Evolutionary conservation across 1,139 yeast species (phyloP).

Genomic region (Petasospora rhodanensis): DNA sequence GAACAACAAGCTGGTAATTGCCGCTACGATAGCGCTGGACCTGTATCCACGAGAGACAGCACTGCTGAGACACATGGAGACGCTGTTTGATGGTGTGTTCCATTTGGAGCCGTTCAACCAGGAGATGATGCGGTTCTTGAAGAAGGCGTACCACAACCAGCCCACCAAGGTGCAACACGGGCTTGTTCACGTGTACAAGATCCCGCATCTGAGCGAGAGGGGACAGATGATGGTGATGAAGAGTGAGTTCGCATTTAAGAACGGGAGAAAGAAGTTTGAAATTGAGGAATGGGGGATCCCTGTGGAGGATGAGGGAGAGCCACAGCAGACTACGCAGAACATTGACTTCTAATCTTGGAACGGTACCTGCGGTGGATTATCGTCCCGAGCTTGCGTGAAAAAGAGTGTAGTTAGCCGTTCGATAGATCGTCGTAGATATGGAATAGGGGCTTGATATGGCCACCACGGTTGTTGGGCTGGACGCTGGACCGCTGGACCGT

Average conservation of each 20-base stretch:
- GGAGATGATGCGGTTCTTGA: conserved; percentile 61
- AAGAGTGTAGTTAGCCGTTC: no score
- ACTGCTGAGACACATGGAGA: conserved; percentile 51
- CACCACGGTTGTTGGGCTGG: no score
- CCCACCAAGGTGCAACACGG: conserved; percentile 86
- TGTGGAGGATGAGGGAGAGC: conserved; percentile 53
- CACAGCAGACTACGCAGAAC: conserved; percentile 23
- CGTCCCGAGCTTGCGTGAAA: no score
- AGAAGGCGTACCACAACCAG: conserved; percentile 61
- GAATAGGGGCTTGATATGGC: no score
- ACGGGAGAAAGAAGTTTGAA: conserved; percentile 77
- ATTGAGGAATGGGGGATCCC: conserved; percentile 95
- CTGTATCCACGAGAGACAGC: conserved; percentile 56
- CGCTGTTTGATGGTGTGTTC: conserved; percentile 61
- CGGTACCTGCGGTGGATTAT: no score
- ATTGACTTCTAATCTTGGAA: conserved; percentile 25
- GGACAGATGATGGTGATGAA: conserved; percentile 76
- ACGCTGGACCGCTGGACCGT: no score
- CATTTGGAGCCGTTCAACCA: conserved; percentile 83
- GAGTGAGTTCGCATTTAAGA: conserved; percentile 83
- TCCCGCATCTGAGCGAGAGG: conserved; percentile 59
- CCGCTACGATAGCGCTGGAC: conserved; percentile 60
- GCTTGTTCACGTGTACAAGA: conserved; percentile 65
- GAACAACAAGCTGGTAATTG: conserved; percentile 41
- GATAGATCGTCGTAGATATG: no score